Evolutionary conservation across 2,329 filamentous ascomycete genomes (phyloP).

Genomic region (Ciborinia camelliae): DNA sequence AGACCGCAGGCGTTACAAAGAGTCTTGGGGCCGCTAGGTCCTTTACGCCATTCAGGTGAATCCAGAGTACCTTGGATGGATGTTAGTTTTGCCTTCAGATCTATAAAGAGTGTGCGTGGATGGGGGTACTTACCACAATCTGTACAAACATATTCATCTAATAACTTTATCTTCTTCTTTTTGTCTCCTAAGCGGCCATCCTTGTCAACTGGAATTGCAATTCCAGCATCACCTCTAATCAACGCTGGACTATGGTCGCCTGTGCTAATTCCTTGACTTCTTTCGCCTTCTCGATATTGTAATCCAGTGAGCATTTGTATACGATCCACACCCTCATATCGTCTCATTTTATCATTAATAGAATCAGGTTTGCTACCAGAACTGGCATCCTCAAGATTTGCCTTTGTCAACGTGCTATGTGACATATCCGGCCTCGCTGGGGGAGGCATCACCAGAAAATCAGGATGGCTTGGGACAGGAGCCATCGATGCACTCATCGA

Average conservation of each 20-base stretch:
- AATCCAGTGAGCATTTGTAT: constrained; percentile 93
- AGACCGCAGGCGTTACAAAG: constrained; percentile 91
- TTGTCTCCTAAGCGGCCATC: constrained; percentile 71
- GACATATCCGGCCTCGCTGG: constrained; percentile 60
- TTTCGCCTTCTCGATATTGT: constrained; percentile 82
- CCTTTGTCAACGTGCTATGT: constrained; percentile 69
- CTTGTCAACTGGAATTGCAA: constrained; percentile 77
- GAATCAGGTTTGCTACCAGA: constrained; percentile 67
- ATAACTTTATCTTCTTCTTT: constrained; percentile 79
- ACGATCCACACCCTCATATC: constrained; percentile 76
- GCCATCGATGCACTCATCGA: constrained; percentile 31
- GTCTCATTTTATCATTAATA: constrained; percentile 79
- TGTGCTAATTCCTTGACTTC: constrained; percentile 82
- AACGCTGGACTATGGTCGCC: constrained; percentile 77
- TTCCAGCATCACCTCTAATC: constrained; percentile 81
- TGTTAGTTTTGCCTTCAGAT: constrained; percentile 9
- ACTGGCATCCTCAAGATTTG: constrained; percentile 73
- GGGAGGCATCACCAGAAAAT: constrained; percentile 59
- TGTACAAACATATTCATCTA: constrained; percentile 89
- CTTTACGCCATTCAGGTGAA: constrained; percentile 94
- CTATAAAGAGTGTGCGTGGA: not conserved
- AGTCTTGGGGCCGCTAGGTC: constrained; percentile 88
- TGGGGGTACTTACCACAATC: constrained; percentile 67
- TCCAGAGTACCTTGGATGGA: constrained; percentile 65
- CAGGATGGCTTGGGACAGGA: constrained; percentile 37